Base-by-base conservation (phyloP, 495 filamentous ascomycete species). In the Massariosphaeria phaeospora region DNA sequence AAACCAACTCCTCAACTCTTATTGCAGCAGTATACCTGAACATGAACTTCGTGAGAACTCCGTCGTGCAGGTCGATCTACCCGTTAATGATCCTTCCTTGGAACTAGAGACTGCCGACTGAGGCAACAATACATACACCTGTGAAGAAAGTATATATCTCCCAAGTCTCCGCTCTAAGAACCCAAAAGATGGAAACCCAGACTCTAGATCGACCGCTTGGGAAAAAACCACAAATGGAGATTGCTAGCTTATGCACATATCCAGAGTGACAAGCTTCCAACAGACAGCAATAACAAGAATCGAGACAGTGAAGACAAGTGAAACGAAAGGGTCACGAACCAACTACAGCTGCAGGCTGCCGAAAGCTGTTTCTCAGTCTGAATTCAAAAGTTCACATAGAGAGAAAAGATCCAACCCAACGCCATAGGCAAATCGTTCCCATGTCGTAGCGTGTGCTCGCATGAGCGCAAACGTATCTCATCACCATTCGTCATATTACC, bases 401-500 rank as follows among this genome's bases (percentile, higher is more conserved):
- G n/a, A 4, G n/a, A 34, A 34, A 17, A 45, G 24, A 3, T n/a
- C 23, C 18, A 49, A 6, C 33, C 46, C 33, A 51, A 51, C 48
- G 48, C 48, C 48, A 20, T 40, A 51, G 35, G 31, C 24, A 15
- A 51, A 12, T n/a, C 15, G 7, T 15, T n/a, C 35, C 23, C 24
- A 36, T 51, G 48, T 51, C 26, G 36, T 42, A 21, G 20, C 34
- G 41, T 29, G 48, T 21, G 11, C 18, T 40, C 34, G 35, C 18
- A 51, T 51, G 34, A 18, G 29, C 34, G 26, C 3, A n/a, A 42
- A 53, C 39, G 45, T 25, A 45, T 53, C 50, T 27, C 33, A 21
- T 46, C 30, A 20, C 35, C 53, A 27, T 41, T 52, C 46, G 39
- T 50, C 17, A 49, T 48, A 27, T 34, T 44, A 55, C 43, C 51